These are phyloP conservation scores for Hemisphaericaspora subhashii DNA, from an alignment of 1,139 yeast genomes.

Conservation along the genomic window DNA sequence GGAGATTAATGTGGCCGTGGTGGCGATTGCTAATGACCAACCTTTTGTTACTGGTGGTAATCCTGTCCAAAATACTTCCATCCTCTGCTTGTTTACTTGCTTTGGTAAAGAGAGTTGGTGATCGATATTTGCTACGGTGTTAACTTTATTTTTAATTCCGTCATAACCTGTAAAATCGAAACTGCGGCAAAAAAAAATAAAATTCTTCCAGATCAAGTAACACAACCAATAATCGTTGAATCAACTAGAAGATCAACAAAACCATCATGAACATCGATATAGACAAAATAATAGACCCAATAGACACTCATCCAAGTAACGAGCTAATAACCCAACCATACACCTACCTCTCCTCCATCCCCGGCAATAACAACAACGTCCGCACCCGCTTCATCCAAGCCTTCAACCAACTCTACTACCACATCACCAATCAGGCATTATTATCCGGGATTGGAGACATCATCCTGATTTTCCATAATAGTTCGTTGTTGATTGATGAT, in stretches of 20 bases:
- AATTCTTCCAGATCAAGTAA: too few species aligned
- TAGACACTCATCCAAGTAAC: slow-evolving; percentile 2
- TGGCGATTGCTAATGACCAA: slow-evolving; percentile 27
- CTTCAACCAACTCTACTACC: slow-evolving; percentile 33
- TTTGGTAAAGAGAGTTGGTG: not conserved
- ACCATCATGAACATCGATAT: slow-evolving; percentile 9
- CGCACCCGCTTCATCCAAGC: slow-evolving; percentile 30
- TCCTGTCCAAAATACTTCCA: slow-evolving; percentile 15
- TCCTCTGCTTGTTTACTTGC: not conserved
- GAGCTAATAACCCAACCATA: slow-evolving; percentile 22
- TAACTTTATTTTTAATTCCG: too few species aligned
- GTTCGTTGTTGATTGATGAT: slow-evolving; percentile 62
- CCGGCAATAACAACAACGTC: slow-evolving; percentile 35
- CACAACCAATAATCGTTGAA: not conserved
- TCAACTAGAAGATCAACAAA: not conserved
- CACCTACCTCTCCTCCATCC: slow-evolving; percentile 28
- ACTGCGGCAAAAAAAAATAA: too few species aligned
- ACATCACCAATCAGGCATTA: slow-evolving; percentile 20
- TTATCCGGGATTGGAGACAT: slow-evolving; percentile 24
- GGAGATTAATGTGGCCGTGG: slow-evolving; percentile 20
- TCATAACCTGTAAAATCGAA: too few species aligned
- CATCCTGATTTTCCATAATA: slow-evolving; percentile 30
- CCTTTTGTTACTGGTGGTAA: slow-evolving; percentile 36
- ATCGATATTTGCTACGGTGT: not conserved
- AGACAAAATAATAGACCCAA: slow-evolving; percentile 8